These are phyloP conservation scores for Exophiala aquamarina DNA, from an alignment of 2,329 filamentous ascomycete genomes.

Conservation along the genomic window DNA sequence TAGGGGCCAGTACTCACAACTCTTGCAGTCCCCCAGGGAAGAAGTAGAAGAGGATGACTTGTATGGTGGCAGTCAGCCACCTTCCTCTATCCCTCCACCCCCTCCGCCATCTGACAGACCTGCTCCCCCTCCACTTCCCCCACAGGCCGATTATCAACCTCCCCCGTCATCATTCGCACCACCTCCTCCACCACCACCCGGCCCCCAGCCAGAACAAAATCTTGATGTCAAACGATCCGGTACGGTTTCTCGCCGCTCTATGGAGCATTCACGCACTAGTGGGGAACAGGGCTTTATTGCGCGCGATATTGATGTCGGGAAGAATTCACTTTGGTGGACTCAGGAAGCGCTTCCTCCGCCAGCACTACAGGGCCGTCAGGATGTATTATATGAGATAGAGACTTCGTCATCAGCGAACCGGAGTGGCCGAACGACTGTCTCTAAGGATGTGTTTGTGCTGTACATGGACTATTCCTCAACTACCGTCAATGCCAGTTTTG, in stretches of 20 bases:
- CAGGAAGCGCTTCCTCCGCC: slow-evolving; percentile 78
- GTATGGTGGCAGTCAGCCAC: slow-evolving; percentile 44
- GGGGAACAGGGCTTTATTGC: slow-evolving; percentile 83
- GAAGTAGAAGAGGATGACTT: slow-evolving; percentile 46
- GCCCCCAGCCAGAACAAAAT: slow-evolving; percentile 53
- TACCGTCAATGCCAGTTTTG: slow-evolving; percentile 76
- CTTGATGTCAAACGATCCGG: slow-evolving; percentile 61
- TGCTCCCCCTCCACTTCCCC: slow-evolving; percentile 34
- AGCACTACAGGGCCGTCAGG: slow-evolving; percentile 75
- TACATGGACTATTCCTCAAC: slow-evolving; percentile 98
- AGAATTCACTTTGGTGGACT: slow-evolving; percentile 81
- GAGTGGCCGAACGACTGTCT: slow-evolving; percentile 69
- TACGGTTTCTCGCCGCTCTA: slow-evolving; percentile 59
- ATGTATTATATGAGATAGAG: slow-evolving; percentile 79
- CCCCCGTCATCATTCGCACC: slow-evolving; percentile 44
- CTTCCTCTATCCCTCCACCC: slow-evolving; percentile 24
- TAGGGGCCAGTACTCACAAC: slow-evolving; percentile 25
- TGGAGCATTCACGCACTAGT: slow-evolving; percentile 73
- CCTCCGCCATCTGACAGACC: neutral
- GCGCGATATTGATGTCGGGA: slow-evolving; percentile 77
- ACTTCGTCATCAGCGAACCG: slow-evolving; percentile 70
- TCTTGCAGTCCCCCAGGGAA: slow-evolving; percentile 30
- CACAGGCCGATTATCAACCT: slow-evolving; percentile 40
- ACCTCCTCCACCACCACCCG: slow-evolving; percentile 45
- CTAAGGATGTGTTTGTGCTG: slow-evolving; percentile 80